Base-by-base conservation (phyloP, 2,329 filamentous ascomycete species). In the Nakataea oryzae region DNA sequence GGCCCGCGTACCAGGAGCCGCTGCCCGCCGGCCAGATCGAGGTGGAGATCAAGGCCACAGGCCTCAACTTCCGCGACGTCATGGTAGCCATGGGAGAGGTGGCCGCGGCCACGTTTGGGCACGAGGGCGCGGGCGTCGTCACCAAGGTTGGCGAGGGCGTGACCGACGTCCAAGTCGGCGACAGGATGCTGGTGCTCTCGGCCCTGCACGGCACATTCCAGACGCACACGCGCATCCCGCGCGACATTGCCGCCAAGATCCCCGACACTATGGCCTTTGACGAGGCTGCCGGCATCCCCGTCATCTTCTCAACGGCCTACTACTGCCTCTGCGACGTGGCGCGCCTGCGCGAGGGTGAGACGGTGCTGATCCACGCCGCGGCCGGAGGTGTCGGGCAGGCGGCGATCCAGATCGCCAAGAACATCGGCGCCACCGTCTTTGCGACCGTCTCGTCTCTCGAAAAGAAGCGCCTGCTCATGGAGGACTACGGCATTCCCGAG, bases 281-380 rank as follows among this genome's bases (percentile, higher is more conserved):
- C 14, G 66, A 68, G 3, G 72, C 69, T 9, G 70, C 70, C 26
- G 65, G 70, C 0, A 66, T 74, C 24, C 72, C 73, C 0, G 62
- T 72, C 9, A 67, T 68, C 0, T 71, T 69, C 57, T 62, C 64
- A 30, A 75, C 75, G 6, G 74, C 71, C 2, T 61, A 67, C 13
- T 63, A 70, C 61, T 61, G 63, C 2, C 41, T 69, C 2, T 59
- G 69, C 61, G 62, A 66, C 12, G 30, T 68, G 9, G 67, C 68
- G 0, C 57, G 57, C 3, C 64, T 75, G 17, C 32, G 62, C 0
- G 61, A 63, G 9, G 65, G 68, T 41, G 65, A 71, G 59, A 67
- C 63, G 3, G 71, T 81, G 5, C 70, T 83, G 4, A 70, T 83
- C 24, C 76, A 80, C 60, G 72, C 73, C 12, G 80, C 74, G 3